Conservation (phyloP, 2,329 filamentous ascomycete species). For the Colletotrichum melonis region DNA sequence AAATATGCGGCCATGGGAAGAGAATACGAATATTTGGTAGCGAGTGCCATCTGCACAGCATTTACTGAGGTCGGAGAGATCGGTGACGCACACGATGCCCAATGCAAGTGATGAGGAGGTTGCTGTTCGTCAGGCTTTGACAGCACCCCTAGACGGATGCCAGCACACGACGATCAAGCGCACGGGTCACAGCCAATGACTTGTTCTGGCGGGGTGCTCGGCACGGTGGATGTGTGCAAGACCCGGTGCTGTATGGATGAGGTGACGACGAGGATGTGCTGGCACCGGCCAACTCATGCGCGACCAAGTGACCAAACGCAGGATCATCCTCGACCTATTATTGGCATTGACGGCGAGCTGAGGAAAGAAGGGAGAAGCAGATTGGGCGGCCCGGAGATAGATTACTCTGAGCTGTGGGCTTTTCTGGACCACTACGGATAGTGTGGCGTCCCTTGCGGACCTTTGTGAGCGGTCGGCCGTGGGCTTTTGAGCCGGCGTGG, state of each 20-base stretch:
- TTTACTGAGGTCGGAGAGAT: background rate
- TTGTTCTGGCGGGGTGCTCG: slow-evolving; percentile 21
- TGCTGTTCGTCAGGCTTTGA: slow-evolving; percentile 27
- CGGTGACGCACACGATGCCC: slow-evolving; percentile 18
- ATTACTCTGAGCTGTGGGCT: slow-evolving; percentile 15
- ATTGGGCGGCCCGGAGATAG: slow-evolving; percentile 15
- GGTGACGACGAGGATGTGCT: slow-evolving; percentile 40
- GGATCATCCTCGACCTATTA: slow-evolving; percentile 6
- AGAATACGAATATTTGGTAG: background rate
- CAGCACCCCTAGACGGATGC: slow-evolving; percentile 23
- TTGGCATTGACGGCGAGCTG: background rate
- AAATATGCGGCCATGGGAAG: background rate
- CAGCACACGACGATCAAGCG: slow-evolving; percentile 34
- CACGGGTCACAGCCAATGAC: slow-evolving; percentile 29
- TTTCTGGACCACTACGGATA: background rate
- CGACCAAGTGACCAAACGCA: slow-evolving; percentile 13
- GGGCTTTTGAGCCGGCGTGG: background rate
- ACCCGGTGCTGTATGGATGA: slow-evolving; percentile 33
- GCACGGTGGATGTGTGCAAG: slow-evolving; percentile 26
- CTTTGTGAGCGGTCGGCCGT: background rate
- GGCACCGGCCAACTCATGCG: slow-evolving; percentile 41
- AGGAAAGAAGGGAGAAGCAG: background rate
- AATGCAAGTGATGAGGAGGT: slow-evolving; percentile 19
- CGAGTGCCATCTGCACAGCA: slow-evolving; percentile 4
- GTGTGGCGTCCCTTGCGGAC: slow-evolving; percentile 15